These are phyloP conservation scores for Strobilomyces dryophilus DNA, from an alignment of 768 basidiomycete species.

Conservation along the genomic window DNA sequence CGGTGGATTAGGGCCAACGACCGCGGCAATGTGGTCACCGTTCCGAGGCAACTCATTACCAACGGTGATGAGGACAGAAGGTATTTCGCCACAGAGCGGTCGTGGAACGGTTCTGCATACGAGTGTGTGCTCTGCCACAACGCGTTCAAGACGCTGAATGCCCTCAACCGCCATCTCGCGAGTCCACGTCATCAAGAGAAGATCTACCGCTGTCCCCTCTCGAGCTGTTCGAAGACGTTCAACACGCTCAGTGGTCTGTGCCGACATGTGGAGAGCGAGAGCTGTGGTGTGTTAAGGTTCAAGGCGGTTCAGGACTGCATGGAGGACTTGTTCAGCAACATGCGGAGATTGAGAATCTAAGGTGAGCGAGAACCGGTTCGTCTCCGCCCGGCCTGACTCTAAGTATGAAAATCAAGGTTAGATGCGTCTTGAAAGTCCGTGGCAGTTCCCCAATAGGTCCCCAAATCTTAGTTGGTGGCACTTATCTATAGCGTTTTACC, in stretches of 20 bases:
- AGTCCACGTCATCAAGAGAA: slow-evolving; percentile 56
- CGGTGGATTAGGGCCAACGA: slow-evolving; percentile 41
- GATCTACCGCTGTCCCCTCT: slow-evolving; percentile 52
- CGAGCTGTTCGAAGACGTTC: slow-evolving; percentile 42
- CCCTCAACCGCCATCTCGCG: slow-evolving; percentile 58
- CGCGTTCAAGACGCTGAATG: slow-evolving; percentile 35
- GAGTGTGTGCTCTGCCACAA: slow-evolving; percentile 65
- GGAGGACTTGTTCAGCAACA: slow-evolving; percentile 28
- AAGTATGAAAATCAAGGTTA: slow-evolving; percentile 17
- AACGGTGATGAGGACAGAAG: slow-evolving; percentile 2
- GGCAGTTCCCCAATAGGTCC: slow-evolving; percentile 9
- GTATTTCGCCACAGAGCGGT: slow-evolving; percentile 32
- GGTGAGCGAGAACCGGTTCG: slow-evolving; percentile 7
- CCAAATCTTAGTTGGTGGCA: slow-evolving; percentile 15
- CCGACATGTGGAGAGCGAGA: slow-evolving; percentile 63
- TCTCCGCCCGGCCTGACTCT: background rate
- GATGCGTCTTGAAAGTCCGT: slow-evolving; percentile 24
- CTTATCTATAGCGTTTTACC: slow-evolving; percentile 1
- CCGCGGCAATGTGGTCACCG: slow-evolving; percentile 46
- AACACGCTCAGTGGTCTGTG: slow-evolving; percentile 53
- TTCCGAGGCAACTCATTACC: slow-evolving; percentile 49
- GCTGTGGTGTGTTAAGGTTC: slow-evolving; percentile 53
- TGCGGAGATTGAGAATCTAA: slow-evolving; percentile 13
- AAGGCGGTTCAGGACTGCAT: slow-evolving; percentile 22
- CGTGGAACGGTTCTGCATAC: slow-evolving; percentile 43